Evolutionary conservation across 164 flowering plant genomes (phyloP).

Genomic region (Warburgia ugandensis): DNA sequence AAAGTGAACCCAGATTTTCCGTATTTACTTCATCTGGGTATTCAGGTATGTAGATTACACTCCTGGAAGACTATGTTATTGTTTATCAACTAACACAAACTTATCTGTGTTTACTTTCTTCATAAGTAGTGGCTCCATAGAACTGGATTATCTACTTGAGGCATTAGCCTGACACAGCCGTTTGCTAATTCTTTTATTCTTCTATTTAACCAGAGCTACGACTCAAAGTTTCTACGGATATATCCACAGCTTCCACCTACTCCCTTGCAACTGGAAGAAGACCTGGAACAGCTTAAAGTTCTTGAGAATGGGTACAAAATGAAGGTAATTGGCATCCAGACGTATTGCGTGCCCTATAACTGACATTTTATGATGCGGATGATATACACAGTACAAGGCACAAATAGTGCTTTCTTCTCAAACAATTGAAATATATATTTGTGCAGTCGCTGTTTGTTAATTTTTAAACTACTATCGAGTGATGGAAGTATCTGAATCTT

Average conservation of each 20-base stretch:
- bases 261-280: conserved; percentile 93
- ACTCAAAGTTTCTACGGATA: conserved; percentile 69
- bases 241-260: conserved; percentile 84
- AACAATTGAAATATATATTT: too few species aligned
- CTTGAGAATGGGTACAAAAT: conserved; percentile 97
- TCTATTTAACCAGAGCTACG: conserved; percentile 58
- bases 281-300: conserved; percentile 93
- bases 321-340: conserved; percentile 61
- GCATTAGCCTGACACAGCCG: background rate
- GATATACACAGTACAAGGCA: too few species aligned
- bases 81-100: too few species aligned
- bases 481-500: too few species aligned
- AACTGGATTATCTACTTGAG: background rate
- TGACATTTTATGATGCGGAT: too few species aligned
- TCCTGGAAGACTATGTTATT: too few species aligned
- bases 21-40: conserved; percentile 91
- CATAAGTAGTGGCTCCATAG: too few species aligned
- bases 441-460: too few species aligned
- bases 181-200: conserved; percentile 4
- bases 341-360: too few species aligned
- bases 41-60: conserved; percentile 76
- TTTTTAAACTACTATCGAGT: too few species aligned
- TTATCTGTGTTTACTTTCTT: too few species aligned
- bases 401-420: too few species aligned
- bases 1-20: conserved; percentile 72